These are phyloP conservation scores for Suillus discolor DNA, from an alignment of 768 basidiomycete species.

Conservation along the genomic window DNA sequence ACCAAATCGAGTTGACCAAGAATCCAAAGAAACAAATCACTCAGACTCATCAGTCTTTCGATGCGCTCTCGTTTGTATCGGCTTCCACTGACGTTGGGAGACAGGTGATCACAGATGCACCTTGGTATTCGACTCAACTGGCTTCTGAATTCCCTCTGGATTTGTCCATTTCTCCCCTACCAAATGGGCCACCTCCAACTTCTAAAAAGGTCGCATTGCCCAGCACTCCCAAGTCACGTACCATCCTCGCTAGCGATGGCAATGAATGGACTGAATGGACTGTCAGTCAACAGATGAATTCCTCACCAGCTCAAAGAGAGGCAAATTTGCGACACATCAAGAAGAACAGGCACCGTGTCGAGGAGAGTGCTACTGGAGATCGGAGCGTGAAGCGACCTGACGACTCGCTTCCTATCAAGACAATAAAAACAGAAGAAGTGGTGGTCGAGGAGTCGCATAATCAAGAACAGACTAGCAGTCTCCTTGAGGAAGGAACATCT, in stretches of 20 bases:
- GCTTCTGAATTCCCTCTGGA: slow-evolving; percentile 17
- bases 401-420: background rate
- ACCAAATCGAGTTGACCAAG: slow-evolving; percentile 12
- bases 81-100: slow-evolving; percentile 18
- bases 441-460: slow-evolving; percentile 10
- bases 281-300: slow-evolving; percentile 21
- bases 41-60: slow-evolving; percentile 5
- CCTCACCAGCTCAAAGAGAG: slow-evolving; percentile 29
- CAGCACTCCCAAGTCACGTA: slow-evolving; percentile 28
- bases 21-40: slow-evolving; percentile 15
- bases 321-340: slow-evolving; percentile 36
- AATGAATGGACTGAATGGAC: slow-evolving; percentile 19
- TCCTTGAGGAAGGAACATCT: slow-evolving; percentile 1
- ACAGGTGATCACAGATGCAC: slow-evolving; percentile 11
- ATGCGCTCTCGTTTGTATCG: slow-evolving; percentile 11
- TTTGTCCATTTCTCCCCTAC: background rate
- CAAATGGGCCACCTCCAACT: background rate
- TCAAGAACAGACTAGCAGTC: slow-evolving; percentile 1
- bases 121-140: slow-evolving; percentile 15
- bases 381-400: slow-evolving; percentile 26
- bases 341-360: slow-evolving; percentile 24
- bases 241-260: slow-evolving; percentile 16
- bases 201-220: slow-evolving; percentile 15
- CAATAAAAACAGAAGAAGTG: slow-evolving; percentile 25
- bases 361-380: slow-evolving; percentile 30